phyloP scores from a whole-genome alignment of 371 early-diverging fungal genomes.

The Mortierella polycephala region DNA sequence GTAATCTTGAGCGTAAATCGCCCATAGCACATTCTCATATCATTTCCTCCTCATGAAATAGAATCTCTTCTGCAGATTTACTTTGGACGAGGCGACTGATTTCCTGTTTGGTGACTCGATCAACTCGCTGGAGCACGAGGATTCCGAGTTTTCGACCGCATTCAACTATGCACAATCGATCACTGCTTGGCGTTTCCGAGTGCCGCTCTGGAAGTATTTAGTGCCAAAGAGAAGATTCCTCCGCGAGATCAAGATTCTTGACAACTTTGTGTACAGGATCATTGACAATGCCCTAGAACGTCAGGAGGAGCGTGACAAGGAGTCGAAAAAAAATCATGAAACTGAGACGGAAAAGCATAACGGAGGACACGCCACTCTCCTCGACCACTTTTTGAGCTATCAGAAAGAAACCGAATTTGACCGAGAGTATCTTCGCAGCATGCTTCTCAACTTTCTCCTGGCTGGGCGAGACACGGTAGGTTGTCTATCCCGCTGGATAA shows the following conservation, averaged over 20 bases:
- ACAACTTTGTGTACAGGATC: constrained; percentile 45
- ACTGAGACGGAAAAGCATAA: constrained; percentile 1
- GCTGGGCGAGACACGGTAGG: constrained; percentile 53
- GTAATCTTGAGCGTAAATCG: neutral
- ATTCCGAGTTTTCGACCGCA: constrained; percentile 30
- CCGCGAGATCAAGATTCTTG: constrained; percentile 36
- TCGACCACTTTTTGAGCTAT: constrained; percentile 45
- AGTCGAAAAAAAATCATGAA: neutral
- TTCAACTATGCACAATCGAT: constrained; percentile 48
- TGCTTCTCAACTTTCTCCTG: constrained; percentile 48
- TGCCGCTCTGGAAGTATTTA: constrained; percentile 38
- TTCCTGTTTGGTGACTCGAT: constrained; percentile 50
- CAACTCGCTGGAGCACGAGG: constrained; percentile 26
- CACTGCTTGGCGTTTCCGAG: constrained; percentile 50
- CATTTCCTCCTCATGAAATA: neutral
- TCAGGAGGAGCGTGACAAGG: constrained; percentile 10
- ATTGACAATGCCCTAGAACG: constrained; percentile 42
- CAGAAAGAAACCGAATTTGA: constrained; percentile 28
- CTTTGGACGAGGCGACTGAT: constrained; percentile 40
- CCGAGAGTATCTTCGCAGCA: constrained; percentile 44
- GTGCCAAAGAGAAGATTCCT: constrained; percentile 18
- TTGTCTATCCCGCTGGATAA: neutral
- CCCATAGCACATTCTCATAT: too few species aligned
- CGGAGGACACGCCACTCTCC: constrained; percentile 16
- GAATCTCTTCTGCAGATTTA: constrained; percentile 41